phyloP scores from a whole-genome alignment of 495 filamentous ascomycete genomes.

The Parathielavia hyrcaniae region DNA sequence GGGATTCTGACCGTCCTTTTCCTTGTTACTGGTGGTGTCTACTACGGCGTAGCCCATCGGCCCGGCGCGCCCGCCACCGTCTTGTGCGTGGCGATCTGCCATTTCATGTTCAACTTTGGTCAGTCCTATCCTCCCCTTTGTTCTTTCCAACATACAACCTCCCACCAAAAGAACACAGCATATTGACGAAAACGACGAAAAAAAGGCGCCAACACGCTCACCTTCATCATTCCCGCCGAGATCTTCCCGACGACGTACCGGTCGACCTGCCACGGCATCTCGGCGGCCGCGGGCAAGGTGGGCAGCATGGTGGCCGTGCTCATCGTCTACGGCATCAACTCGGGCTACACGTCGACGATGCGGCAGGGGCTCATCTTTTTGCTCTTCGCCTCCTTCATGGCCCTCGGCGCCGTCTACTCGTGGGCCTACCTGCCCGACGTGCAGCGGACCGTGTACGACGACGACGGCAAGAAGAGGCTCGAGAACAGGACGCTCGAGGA shows the following conservation, averaged over 20 bases:
- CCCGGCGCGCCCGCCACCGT: constrained; percentile 45
- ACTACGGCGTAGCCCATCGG: constrained; percentile 43
- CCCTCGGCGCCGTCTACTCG: constrained; percentile 31
- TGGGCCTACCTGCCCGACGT: constrained; percentile 37
- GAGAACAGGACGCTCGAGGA: constrained; percentile 33
- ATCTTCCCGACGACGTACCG: constrained; percentile 85
- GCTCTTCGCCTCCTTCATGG: constrained; percentile 33
- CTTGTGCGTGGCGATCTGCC: constrained; percentile 63
- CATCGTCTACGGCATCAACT: constrained; percentile 44
- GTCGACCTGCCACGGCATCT: constrained; percentile 79
- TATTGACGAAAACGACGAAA: neutral
- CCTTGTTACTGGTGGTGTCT: constrained; percentile 66
- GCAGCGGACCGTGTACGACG: constrained; percentile 21
- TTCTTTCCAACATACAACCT: neutral
- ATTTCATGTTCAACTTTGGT: constrained; percentile 83
- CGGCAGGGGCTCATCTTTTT: constrained; percentile 34
- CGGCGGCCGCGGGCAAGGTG: constrained; percentile 76
- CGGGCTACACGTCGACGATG: constrained; percentile 25
- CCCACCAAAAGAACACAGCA: no score
- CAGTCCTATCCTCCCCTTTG: neutral
- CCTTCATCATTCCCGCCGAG: constrained; percentile 87
- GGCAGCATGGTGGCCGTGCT: constrained; percentile 63
- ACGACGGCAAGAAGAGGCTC: constrained; percentile 8
- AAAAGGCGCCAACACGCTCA: constrained; percentile 71
- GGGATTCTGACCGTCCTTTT: constrained; percentile 66